A percentile compares a stretch with the other conserved stretches of the same genome.
Evolutionary conservation across 31 red algal species (phyloP).

Genomic region (Asparagopsis taxiformis): DNA sequence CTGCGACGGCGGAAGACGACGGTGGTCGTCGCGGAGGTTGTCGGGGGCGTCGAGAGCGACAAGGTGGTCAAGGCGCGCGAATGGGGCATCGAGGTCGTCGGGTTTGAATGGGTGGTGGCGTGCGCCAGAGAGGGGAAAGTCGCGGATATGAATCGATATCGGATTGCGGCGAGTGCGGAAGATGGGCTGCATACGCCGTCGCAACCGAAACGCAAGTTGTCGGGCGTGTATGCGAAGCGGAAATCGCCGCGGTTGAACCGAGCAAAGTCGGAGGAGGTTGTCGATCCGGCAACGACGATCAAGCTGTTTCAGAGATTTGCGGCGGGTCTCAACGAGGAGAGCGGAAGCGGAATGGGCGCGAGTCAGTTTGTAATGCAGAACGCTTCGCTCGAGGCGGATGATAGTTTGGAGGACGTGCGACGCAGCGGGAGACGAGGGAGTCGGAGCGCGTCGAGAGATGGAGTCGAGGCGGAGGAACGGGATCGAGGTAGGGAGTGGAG

Average conservation of each 20-base stretch:
- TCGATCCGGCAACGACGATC: neutral
- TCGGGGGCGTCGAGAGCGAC: slow-evolving; percentile 1
- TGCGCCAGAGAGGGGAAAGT: slow-evolving; percentile 38
- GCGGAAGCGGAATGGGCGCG: neutral
- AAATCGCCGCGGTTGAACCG: slow-evolving; percentile 5
- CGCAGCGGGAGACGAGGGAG: neutral
- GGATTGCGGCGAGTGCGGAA: neutral
- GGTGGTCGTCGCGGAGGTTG: slow-evolving; percentile 24
- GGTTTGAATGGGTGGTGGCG: slow-evolving; percentile 37
- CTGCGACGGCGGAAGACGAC: slow-evolving; percentile 21
- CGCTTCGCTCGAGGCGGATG: no score
- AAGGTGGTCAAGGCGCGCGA: slow-evolving; percentile 32
- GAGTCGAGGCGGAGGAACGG: slow-evolving; percentile 17
- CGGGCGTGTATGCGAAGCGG: neutral
- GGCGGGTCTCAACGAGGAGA: neutral
- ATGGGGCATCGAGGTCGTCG: slow-evolving; percentile 47
- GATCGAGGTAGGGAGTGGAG: slow-evolving; percentile 52
- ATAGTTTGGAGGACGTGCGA: neutral
- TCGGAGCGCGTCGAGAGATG: neutral
- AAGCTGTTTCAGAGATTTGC: slow-evolving; percentile 10
- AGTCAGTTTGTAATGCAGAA: no score
- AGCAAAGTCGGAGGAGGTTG: neutral
- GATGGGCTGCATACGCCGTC: slow-evolving; percentile 7
- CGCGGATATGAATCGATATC: slow-evolving; percentile 20
- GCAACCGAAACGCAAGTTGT: no score